Conservation (phyloP, 371 early-diverging fungal species). For the Apophysomyces variabilis region DNA sequence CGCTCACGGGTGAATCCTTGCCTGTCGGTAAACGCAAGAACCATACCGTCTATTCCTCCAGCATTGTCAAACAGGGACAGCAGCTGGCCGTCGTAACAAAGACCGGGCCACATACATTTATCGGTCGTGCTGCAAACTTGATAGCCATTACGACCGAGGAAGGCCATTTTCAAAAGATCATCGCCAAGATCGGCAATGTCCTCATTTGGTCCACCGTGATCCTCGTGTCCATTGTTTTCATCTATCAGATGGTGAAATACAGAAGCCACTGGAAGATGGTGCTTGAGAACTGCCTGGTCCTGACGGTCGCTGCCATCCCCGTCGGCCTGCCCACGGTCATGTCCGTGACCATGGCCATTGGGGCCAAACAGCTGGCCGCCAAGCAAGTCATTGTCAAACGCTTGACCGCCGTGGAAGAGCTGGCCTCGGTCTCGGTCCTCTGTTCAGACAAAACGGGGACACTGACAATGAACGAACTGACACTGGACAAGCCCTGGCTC, state of each 20-base stretch:
- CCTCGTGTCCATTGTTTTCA: slow-evolving; percentile 78
- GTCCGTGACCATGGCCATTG: slow-evolving; percentile 94
- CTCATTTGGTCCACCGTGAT: slow-evolving; percentile 70
- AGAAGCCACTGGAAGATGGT: slow-evolving; percentile 37
- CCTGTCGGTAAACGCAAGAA: slow-evolving; percentile 80
- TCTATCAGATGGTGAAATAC: slow-evolving; percentile 60
- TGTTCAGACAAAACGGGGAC: slow-evolving; percentile 96
- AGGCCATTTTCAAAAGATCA: slow-evolving; percentile 85
- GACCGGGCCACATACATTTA: slow-evolving; percentile 83
- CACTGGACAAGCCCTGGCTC: slow-evolving; percentile 84
- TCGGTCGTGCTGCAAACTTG: slow-evolving; percentile 87
- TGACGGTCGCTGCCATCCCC: slow-evolving; percentile 94
- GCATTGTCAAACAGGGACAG: slow-evolving; percentile 82
- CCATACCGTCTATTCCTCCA: slow-evolving; percentile 78
- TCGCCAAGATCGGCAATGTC: slow-evolving; percentile 81
- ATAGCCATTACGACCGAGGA: slow-evolving; percentile 81
- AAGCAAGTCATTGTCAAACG: slow-evolving; percentile 93
- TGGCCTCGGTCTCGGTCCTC: slow-evolving; percentile 87
- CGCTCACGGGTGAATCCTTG: slow-evolving; percentile 90
- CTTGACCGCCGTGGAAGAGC: slow-evolving; percentile 88
- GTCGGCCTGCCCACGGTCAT: slow-evolving; percentile 93
- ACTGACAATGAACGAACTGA: slow-evolving; percentile 84
- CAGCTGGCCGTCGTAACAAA: slow-evolving; percentile 81
- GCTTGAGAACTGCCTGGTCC: slow-evolving; percentile 75
- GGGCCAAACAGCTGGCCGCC: slow-evolving; percentile 82